Evolutionary conservation across 306 rosid species (phyloP).

Genomic region (Prunus mira): DNA sequence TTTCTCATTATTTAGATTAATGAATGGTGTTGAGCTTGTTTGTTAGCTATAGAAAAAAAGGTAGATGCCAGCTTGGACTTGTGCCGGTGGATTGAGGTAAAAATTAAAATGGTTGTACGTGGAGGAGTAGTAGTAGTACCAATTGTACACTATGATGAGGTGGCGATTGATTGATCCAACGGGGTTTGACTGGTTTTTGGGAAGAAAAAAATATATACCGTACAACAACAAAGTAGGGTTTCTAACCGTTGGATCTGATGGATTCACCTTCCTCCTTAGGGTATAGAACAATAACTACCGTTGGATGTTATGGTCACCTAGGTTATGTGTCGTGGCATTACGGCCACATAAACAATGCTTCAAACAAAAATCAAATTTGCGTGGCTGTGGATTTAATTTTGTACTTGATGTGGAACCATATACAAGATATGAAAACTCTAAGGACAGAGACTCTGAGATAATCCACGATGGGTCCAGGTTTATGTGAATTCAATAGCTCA

Average conservation of each 20-base stretch:
- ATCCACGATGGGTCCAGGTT: slow-evolving; percentile 25
- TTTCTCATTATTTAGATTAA: too few species aligned
- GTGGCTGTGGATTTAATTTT: slow-evolving; percentile 19
- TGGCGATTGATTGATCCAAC: not conserved
- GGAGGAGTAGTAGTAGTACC: not conserved
- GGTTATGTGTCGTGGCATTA: not conserved
- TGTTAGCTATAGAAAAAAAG: too few species aligned
- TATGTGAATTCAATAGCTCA: slow-evolving; percentile 41
- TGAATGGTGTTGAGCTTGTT: too few species aligned
- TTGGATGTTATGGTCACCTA: not conserved
- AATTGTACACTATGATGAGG: not conserved
- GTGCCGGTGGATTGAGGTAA: too few species aligned
- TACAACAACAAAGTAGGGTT: too few species aligned
- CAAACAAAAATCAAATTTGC: slow-evolving; percentile 9
- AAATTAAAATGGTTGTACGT: too few species aligned
- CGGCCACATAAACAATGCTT: not conserved
- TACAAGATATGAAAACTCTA: not conserved
- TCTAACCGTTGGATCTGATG: too few species aligned
- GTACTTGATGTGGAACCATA: not conserved
- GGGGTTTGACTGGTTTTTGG: not conserved
- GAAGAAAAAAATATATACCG: too few species aligned
- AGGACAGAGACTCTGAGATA: not conserved
- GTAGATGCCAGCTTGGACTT: too few species aligned
- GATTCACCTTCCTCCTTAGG: too few species aligned
- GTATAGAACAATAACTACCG: too few species aligned